Base-by-base conservation (phyloP, 306 rosid species). In the Castanea sativa region DNA sequence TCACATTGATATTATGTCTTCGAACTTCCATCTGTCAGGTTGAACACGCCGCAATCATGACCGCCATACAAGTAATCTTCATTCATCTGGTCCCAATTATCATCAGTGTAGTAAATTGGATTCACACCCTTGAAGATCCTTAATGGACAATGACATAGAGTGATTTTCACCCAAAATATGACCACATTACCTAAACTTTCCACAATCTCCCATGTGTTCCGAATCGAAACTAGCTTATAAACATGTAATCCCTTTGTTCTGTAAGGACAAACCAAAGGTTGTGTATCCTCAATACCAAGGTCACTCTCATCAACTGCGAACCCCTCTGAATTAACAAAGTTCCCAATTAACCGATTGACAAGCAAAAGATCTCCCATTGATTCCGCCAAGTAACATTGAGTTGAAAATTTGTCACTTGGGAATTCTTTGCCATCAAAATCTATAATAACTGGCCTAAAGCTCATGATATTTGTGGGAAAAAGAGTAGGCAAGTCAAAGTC, bases 81-180 rank as follows among this genome's bases (percentile, higher is more conserved):
- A 3, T 23, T 1, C 69, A 49, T 30, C 38, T 12, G n/a, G 19
- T 58, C 65, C 77, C 56, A 52, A 21, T 55, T 25, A 56, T 78
- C 70, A 12, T 69, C 76, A 1, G 76, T 70, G 64, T 21, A 78
- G 70, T 80, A 73, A 38, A 80, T 65, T 74, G 10, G 69, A 78
- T 35, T 80, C 60, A 25, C 11, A 55, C 27, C 68, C 69, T 14
- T 15, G 30, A 73, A 64, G 68, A 43, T 33, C 74, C 18, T 0
- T 6, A 30, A n/a, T 13, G 6, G 60, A 64, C 3, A 74, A 3
- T 13, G 69, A 38, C 21, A 61, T 33, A 6, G 69, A 80, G 0
- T 65, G 58, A 65, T 27, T 74, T n/a, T 58, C 25, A 1, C 83
- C 79, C 56, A 73, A 10, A 80, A 80, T 18, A 80, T 18, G 5